Percentiles rank a stretch among this genome's conserved stretches.
phyloP scores from a whole-genome alignment of 2,329 filamentous ascomycete genomes.

The Alternaria postmessia region DNA sequence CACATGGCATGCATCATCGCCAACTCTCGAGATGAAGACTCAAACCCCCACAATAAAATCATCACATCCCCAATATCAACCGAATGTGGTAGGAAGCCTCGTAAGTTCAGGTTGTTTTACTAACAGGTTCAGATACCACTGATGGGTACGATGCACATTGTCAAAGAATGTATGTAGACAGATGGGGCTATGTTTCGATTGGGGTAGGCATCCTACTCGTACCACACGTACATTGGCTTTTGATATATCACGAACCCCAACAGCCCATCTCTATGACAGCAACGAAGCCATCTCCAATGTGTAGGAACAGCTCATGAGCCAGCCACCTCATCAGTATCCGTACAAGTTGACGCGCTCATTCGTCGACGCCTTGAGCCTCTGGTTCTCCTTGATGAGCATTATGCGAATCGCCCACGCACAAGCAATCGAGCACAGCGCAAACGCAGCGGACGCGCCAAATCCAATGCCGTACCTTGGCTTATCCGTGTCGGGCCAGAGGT shows the following conservation, averaged over 20 bases:
- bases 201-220: not conserved
- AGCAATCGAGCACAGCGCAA: constrained; percentile 38
- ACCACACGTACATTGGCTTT: not conserved
- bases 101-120: not conserved
- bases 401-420: constrained; percentile 39
- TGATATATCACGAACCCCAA: not conserved
- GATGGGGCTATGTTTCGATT: not conserved
- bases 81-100: not conserved
- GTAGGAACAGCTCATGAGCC: not conserved
- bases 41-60: not conserved
- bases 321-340: constrained; percentile 29
- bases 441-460: constrained; percentile 39
- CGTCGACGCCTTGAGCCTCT: constrained; percentile 31
- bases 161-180: not conserved
- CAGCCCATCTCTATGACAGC: not conserved
- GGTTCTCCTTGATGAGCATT: constrained; percentile 41
- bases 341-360: constrained; percentile 40
- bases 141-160: not conserved
- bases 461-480: constrained; percentile 38
- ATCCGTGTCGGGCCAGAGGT: constrained; percentile 38
- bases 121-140: not conserved
- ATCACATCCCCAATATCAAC: not conserved
- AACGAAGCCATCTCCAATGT: not conserved
- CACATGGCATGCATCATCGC: not conserved
- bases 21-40: not conserved